Base-by-base conservation (phyloP, 2,329 filamentous ascomycete genomes). In the Colletotrichum godetiae region DNA sequence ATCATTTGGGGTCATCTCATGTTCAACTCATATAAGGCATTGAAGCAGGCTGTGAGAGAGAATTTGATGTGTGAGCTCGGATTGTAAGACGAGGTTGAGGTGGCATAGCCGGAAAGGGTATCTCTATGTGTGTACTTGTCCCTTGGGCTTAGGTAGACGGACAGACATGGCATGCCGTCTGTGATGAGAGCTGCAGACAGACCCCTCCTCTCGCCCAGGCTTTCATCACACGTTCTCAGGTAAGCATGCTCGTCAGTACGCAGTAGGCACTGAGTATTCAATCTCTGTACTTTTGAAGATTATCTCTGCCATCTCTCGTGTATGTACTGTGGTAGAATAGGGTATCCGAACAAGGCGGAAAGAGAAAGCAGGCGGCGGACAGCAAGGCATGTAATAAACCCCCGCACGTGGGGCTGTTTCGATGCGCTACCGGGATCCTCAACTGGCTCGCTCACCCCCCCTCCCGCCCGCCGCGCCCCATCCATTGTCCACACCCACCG, bases 371-470 rank as follows among this genome's bases (percentile, higher is more conserved):
- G 27, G 53, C 53, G 22, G 27, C 53, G 27, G 22, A 56, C 22
- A 56, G n/a, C 12, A 27, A 33, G 53, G 33, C 24, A 57, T 49
- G 63, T 59, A n/a, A 33, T 24, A 67, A 66, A 31, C 68, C 72
- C 72, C 68, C 68, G 57, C 68, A 67, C 72, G 68, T 74, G 72
- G 72, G 68, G 68, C 68, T 72, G 72, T 67, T 74, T 72, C 68
- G 68, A 74, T 74, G 72, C 68, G 72, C 72, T 72, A 74, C 72
- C 62, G 31, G 72, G 72, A 74, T 67, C 35, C 68, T 70, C 35
- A 27, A 27, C 27, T 53, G 29, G 27, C 35, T 69, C 15, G 66
- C 33, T 22, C 56, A 27, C 37, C 37, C 27, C 27, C 49, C 56
- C 35, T 55, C 56, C 24, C 52, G 61, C 58, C n/a, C 13, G 66